phyloP scores from a whole-genome alignment of 2,329 filamentous ascomycete genomes.

The Beauveria sp. region DNA sequence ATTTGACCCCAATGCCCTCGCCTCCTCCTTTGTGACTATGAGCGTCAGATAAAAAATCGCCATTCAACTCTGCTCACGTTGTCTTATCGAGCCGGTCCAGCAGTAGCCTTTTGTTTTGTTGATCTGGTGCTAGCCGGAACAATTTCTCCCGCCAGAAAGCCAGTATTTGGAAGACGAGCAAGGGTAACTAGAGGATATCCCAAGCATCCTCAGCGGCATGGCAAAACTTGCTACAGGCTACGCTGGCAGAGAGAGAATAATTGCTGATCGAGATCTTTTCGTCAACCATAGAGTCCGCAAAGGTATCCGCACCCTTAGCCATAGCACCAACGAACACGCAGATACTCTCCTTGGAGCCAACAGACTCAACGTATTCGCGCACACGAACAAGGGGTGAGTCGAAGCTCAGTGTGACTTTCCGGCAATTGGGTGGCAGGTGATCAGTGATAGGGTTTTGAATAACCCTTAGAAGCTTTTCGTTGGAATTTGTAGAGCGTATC shows the following conservation, averaged over 20 bases:
- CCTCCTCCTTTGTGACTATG: not conserved
- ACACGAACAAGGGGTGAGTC: constrained; percentile 82
- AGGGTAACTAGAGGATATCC: constrained; percentile 65
- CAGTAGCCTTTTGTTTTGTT: not conserved
- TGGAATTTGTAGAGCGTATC: constrained; percentile 91
- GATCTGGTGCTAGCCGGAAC: not conserved
- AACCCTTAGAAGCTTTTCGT: constrained; percentile 94
- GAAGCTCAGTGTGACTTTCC: constrained; percentile 94
- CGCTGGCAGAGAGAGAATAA: constrained; percentile 92
- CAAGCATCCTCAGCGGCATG: constrained; percentile 95
- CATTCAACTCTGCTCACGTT: not conserved
- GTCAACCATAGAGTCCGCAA: constrained; percentile 89
- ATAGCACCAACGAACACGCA: constrained; percentile 98
- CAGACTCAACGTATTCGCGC: constrained; percentile 75
- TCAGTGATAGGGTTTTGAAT: constrained; percentile 98
- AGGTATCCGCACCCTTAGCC: constrained; percentile 94
- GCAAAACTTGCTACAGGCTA: constrained; percentile 99
- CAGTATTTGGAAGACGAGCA: not conserved
- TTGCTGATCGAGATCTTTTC: constrained; percentile 98
- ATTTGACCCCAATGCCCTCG: not conserved
- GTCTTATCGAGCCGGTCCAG: not conserved
- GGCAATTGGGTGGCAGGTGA: constrained; percentile 91
- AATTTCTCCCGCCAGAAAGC: not conserved
- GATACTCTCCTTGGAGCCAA: constrained; percentile 81
- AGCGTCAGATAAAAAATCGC: not conserved